Conservation (phyloP, 768 basidiomycete genomes). For the Dentipellis sp. region DNA sequence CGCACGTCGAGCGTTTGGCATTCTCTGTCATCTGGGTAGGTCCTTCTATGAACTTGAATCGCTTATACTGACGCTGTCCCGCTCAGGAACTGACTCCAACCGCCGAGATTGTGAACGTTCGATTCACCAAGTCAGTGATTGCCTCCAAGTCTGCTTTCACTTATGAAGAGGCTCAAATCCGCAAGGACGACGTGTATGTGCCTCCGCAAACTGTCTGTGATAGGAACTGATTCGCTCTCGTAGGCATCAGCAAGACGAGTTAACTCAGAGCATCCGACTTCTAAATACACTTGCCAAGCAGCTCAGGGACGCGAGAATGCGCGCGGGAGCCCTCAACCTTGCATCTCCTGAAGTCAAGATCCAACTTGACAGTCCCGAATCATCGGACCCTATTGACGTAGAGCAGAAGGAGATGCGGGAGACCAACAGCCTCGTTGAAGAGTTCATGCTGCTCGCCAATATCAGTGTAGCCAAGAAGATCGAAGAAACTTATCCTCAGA, state of each 20-base stretch:
- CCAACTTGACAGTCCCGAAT: conserved; percentile 86
- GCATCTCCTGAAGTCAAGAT: conserved; percentile 99
- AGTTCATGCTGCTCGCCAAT: conserved; percentile 98
- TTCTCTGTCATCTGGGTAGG: conserved; percentile 94
- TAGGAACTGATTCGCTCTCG: not conserved
- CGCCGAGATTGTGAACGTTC: conserved; percentile 82
- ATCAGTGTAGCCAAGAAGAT: conserved; percentile 89
- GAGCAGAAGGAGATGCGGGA: conserved; percentile 89
- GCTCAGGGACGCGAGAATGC: conserved; percentile 80
- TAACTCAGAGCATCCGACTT: conserved; percentile 80
- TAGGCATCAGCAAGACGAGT: conserved; percentile 69
- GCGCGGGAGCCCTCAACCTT: conserved; percentile 92
- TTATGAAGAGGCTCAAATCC: conserved; percentile 90
- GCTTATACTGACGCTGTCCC: conserved; percentile 3
- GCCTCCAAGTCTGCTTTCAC: conserved; percentile 95
- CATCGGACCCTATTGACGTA: conserved; percentile 92
- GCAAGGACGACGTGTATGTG: conserved; percentile 84
- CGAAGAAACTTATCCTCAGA: conserved; percentile 91
- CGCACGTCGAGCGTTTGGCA: conserved; percentile 87
- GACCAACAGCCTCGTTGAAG: conserved; percentile 95
- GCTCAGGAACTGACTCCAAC: conserved; percentile 79
- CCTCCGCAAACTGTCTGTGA: too few relatives aligned
- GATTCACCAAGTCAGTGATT: conserved; percentile 95
- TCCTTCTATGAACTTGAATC: not conserved
- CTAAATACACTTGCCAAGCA: conserved; percentile 83